These are phyloP conservation scores for Linnemannia hyalina DNA, from an alignment of 192 early-diverging fungal species.

Conservation along the genomic window DNA sequence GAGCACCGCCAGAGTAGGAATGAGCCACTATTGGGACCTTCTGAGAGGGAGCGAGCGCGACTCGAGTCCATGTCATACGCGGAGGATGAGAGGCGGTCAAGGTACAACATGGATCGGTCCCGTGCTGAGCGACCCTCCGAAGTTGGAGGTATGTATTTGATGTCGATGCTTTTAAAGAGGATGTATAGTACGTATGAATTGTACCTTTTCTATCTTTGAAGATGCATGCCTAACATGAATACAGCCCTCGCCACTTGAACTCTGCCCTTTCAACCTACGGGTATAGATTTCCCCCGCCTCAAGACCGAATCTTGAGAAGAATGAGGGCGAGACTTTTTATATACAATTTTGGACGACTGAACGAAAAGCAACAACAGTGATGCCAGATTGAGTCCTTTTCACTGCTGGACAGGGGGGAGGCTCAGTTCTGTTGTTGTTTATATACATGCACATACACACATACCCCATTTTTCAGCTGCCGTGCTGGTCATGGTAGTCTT, in stretches of 20 bases:
- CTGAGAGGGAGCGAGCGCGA: neutral
- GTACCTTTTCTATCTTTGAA: neutral
- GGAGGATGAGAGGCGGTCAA: slow-evolving; percentile 17
- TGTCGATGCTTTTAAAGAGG: neutral
- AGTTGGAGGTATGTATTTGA: slow-evolving; percentile 25
- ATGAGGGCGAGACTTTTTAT: neutral
- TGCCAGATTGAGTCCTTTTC: neutral
- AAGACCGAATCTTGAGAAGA: neutral
- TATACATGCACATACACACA: neutral
- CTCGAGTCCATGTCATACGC: neutral
- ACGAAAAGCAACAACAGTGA: neutral
- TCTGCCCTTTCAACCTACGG: neutral
- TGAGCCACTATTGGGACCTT: neutral
- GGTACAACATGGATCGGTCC: slow-evolving; percentile 1
- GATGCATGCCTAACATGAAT: neutral
- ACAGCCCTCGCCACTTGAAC: slow-evolving; percentile 3
- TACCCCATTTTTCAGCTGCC: neutral
- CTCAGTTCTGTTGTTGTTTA: neutral
- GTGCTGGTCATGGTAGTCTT: slow-evolving; percentile 10
- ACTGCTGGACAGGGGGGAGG: neutral
- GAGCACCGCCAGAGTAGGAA: neutral
- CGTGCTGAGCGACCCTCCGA: slow-evolving; percentile 25
- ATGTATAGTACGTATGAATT: neutral
- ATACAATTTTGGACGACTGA: neutral
- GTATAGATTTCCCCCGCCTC: neutral